Conservation (phyloP, 352 stramenopile genomes). For the Thraustotheca clavata region DNA sequence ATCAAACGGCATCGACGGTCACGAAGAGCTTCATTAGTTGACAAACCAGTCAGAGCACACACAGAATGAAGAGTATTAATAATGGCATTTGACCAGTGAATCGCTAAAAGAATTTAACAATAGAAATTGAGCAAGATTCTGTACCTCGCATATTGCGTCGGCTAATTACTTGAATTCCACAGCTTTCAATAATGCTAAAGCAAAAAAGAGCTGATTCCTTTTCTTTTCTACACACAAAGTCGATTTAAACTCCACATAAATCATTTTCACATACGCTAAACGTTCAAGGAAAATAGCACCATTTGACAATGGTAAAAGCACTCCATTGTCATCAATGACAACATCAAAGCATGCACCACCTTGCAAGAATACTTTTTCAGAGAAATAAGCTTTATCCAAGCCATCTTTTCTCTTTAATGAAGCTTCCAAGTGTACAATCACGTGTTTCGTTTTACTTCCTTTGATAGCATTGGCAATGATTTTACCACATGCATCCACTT, state of each 20-base stretch:
- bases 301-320: constrained; percentile 47
- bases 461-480: constrained; percentile 7
- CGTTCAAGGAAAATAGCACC: constrained; percentile 75
- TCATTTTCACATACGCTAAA: constrained; percentile 41
- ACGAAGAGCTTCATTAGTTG: constrained; percentile 40
- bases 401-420: constrained; percentile 11
- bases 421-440: constrained; percentile 13
- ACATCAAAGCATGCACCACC: constrained; percentile 69
- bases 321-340: constrained; percentile 33
- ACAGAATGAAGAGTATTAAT: constrained; percentile 73
- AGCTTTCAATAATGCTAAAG: constrained; percentile 63
- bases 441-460: not conserved
- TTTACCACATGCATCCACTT: not conserved
- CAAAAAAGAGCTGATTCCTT: constrained; percentile 59
- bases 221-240: constrained; percentile 39
- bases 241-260: not conserved
- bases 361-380: constrained; percentile 52
- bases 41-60: constrained; percentile 52
- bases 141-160: constrained; percentile 64
- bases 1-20: constrained; percentile 61
- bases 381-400: constrained; percentile 27
- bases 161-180: constrained; percentile 63
- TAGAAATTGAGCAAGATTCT: constrained; percentile 6
- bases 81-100: constrained; percentile 78
- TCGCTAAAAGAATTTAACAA: constrained; percentile 30